These are phyloP conservation scores for Aureobasidium zeae DNA, from an alignment of 2,329 filamentous ascomycete genomes.

Conservation along the genomic window DNA sequence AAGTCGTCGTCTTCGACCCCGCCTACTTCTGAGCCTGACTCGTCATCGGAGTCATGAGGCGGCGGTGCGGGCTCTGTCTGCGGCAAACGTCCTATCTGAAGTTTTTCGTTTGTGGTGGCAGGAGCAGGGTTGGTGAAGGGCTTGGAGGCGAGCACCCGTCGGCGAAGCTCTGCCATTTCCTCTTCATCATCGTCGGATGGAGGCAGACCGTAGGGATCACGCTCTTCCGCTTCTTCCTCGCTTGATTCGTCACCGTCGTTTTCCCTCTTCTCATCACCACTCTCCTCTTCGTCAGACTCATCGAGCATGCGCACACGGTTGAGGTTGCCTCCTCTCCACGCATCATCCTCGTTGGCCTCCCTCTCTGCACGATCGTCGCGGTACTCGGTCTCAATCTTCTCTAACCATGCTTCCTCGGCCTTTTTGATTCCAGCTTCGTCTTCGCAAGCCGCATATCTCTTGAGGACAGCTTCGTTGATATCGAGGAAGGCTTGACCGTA, in stretches of 20 bases:
- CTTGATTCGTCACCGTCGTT: conserved; percentile 36
- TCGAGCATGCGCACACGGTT: conserved; percentile 54
- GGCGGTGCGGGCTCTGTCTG: conserved; percentile 39
- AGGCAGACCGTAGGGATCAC: conserved; percentile 67
- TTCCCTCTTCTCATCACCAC: conserved; percentile 36
- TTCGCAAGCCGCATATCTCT: conserved; percentile 72
- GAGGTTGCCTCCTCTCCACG: conserved; percentile 85
- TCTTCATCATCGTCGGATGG: conserved; percentile 71
- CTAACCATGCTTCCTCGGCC: conserved; percentile 80
- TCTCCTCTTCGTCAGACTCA: conserved; percentile 40
- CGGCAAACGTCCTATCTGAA: conserved; percentile 52
- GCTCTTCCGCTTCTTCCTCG: conserved; percentile 36
- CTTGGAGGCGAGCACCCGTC: conserved; percentile 84
- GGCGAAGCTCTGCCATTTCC: conserved; percentile 85
- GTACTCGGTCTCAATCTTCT: conserved; percentile 82
- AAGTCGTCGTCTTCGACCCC: conserved; percentile 67
- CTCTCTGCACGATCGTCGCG: conserved; percentile 62
- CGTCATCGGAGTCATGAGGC: conserved; percentile 51
- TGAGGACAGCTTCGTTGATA: conserved; percentile 77
- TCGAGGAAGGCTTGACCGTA: conserved; percentile 84
- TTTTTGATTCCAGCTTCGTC: conserved; percentile 76
- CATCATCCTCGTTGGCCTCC: conserved; percentile 55
- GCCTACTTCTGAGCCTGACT: conserved; percentile 62
- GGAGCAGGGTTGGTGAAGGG: conserved; percentile 58
- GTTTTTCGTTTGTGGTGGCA: conserved; percentile 40